These are phyloP conservation scores for Neonectria sp. DNA, from an alignment of 2,329 filamentous ascomycete genomes.

Conservation along the genomic window DNA sequence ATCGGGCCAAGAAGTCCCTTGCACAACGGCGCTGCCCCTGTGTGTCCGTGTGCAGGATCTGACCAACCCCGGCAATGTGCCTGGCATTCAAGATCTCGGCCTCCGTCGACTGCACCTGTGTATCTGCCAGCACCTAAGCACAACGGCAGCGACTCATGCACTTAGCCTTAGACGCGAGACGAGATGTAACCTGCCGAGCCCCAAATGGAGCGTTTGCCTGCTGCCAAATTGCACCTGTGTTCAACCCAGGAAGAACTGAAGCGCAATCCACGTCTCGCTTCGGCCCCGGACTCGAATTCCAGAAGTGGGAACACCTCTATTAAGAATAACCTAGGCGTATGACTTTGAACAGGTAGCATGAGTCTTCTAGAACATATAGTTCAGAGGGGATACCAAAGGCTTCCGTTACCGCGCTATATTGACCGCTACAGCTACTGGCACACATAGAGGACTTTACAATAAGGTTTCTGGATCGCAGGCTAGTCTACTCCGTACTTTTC, in stretches of 20 bases:
- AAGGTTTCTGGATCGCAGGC: not conserved
- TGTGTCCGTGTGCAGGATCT: constrained; percentile 34
- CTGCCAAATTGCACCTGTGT: constrained; percentile 1
- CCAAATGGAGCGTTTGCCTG: constrained; percentile 7
- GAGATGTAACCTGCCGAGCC: constrained; percentile 38
- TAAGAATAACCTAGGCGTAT: no score
- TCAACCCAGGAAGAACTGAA: not conserved
- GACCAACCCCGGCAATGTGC: constrained; percentile 11
- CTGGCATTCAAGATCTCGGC: constrained; percentile 28
- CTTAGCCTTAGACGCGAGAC: constrained; percentile 39
- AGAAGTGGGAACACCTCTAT: not conserved
- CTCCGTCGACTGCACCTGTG: constrained; percentile 21
- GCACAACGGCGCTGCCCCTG: constrained; percentile 15
- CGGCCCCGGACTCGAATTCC: not conserved
- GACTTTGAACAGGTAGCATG: not conserved
- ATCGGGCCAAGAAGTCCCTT: constrained; percentile 7
- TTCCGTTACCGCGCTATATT: no score
- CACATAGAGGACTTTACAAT: not conserved
- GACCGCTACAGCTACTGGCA: not conserved
- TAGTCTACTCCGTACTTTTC: not conserved
- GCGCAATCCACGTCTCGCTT: not conserved
- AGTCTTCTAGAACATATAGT: not conserved
- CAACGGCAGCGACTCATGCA: constrained; percentile 33
- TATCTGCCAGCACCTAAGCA: constrained; percentile 21
- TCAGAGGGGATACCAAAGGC: no score